Base-by-base conservation (phyloP, 768 basidiomycete species). In the Mycena rebaudengoi region DNA sequence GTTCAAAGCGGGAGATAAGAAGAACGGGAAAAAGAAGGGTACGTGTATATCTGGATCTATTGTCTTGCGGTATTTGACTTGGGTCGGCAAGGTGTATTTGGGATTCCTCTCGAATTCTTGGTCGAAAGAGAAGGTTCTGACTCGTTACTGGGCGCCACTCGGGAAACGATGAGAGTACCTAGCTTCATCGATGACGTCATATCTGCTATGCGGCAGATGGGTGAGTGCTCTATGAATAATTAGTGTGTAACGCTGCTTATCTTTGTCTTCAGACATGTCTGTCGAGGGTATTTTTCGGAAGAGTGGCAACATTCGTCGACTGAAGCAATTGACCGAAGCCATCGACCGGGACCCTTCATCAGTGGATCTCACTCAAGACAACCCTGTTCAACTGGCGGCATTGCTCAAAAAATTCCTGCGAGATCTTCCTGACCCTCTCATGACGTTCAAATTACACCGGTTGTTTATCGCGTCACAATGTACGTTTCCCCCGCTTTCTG, bases 171-270 rank as follows among this genome's bases (percentile, higher is more conserved):
- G 66, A 85, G 94, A 68, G 91, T 99, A 21, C 98, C 98, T 14
- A 98, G 95, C 76, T 98, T 99, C 75, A 94, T 99, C 60, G 98
- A 99, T 75, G 98, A 99, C 72, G 94, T 98, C 62, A 88, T 99
- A 45, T 97, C 95, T 51, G 96, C 98, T 12, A 99, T 99, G 98
- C 86, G 92, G 73, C 96, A 98, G 76, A 99, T 99, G 98, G 97
- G 97, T 98, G 59, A 66, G 91, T 79, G 18, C 10, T 14, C 10
- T 39, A 14, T 23, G 21, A 14, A 18, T 29, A 29, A 13, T 7
- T 62, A 21, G 10, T 33, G 21, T 20, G 48, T n/a, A 37, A 23
- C 29, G n/a, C 39, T 46, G 21, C 37, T 63, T 6, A 65, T 43
- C 25, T 30, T 30, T 33, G 52, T 52, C 32, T 8, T 4, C 67